Evolutionary conservation across 2,329 filamentous ascomycete species (phyloP), one percentile per base, ranked within the genome.

Genomic region (Claviceps sp.): DNA sequence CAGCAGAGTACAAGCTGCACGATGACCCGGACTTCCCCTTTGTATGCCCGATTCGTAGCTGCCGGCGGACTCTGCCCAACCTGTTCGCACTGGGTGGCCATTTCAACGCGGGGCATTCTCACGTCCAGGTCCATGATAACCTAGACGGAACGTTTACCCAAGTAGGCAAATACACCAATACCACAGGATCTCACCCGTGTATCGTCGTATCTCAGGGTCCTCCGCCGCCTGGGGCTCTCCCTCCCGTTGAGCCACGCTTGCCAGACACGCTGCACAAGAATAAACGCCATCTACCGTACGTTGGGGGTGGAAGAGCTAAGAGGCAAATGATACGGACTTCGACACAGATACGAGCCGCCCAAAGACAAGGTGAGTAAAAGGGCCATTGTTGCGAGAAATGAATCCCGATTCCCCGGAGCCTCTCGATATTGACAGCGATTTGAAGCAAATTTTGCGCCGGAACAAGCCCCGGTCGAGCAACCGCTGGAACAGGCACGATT

Each of bases 31-130:
- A 53, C 0, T 52, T 48, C 38, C 64, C 59, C 0, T 70, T 57
- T 49, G 55, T 69, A 16, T 72, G 70, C 40, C 67, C 70, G 5
- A 61, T 72, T 3, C 63, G 69, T 3, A 57, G 64, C 38, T 72
- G 69, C 34, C 65, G 64, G 7, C 56, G 52, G 1, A 40, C 65
- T 4, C 64, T 69, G 20, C 34, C 48, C 4, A 54, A 14, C 2
- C 48, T 66, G 2, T 54, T 46, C 2, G 48, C 58, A 3, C 54
- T 67, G 4, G 57, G 57, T 4, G 58, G 59, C 1, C 64, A 66
- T 47, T 65, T 63, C 46, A 45, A 50, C 24, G 60, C 58, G 9
- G 55, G 50, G 0, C 64, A 67, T 34, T 58, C 52, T 26, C 52
- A 54, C 37, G 51, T 38, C 51, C 65, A 50, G 8, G 61, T 70